These are phyloP conservation scores for Boletus coccyginus DNA, from an alignment of 768 basidiomycete genomes.

Conservation along the genomic window DNA sequence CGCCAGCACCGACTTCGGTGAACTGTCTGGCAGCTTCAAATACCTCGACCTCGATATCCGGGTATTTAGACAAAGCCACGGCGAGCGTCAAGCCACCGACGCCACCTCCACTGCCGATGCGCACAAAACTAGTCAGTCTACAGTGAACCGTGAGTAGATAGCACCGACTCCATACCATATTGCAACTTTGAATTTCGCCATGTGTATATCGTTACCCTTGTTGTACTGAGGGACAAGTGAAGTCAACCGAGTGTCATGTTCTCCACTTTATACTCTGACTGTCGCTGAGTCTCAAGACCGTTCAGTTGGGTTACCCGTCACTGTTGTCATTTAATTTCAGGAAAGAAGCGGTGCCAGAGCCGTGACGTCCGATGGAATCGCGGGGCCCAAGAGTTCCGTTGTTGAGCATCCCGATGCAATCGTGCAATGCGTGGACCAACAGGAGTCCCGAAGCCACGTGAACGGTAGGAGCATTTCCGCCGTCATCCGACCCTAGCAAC, in stretches of 20 bases:
- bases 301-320: not conserved
- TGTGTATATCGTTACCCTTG: not conserved
- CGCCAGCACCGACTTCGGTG: slow-evolving; percentile 60
- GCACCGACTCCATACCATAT: slow-evolving; percentile 21
- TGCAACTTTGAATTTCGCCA: slow-evolving; percentile 28
- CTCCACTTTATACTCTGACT: not conserved
- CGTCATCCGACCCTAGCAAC: not conserved
- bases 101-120: slow-evolving; percentile 37
- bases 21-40: slow-evolving; percentile 52
- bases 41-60: slow-evolving; percentile 54
- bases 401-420: slow-evolving; percentile 20
- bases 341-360: not conserved
- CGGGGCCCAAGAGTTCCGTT: slow-evolving; percentile 3
- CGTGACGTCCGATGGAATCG: slow-evolving; percentile 23
- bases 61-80: slow-evolving; percentile 36
- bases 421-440: slow-evolving; percentile 7
- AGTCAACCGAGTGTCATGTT: not conserved
- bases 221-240: not conserved
- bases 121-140: not conserved
- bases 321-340: not conserved
- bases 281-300: not conserved
- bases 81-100: slow-evolving; percentile 41
- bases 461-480: not conserved
- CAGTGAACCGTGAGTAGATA: not conserved
- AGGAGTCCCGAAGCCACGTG: not conserved